Percentiles rank a stretch among this genome's conserved stretches.
phyloP scores from a whole-genome alignment of 192 early-diverging fungal genomes.

The Entophlyctis luteolus region DNA sequence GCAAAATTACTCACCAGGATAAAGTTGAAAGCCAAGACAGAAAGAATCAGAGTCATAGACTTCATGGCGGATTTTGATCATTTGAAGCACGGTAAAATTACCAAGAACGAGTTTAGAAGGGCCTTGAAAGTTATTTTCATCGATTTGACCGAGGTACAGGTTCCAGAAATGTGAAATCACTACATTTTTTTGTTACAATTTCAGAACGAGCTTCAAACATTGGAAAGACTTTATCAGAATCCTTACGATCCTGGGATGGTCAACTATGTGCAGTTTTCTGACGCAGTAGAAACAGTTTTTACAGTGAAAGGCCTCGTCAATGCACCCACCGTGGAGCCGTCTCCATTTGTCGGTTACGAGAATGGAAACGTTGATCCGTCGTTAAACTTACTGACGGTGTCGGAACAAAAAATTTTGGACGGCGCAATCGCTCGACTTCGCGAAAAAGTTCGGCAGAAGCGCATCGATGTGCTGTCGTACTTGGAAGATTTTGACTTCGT shows the following conservation, averaged over 20 bases:
- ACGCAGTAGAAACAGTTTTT: constrained; percentile 52
- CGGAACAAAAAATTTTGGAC: constrained; percentile 32
- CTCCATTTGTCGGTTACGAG: constrained; percentile 30
- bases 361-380: constrained; percentile 2
- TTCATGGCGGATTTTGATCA: constrained; percentile 57
- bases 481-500: constrained; percentile 55
- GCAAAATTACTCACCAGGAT: constrained; percentile 41
- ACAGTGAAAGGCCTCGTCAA: constrained; percentile 45
- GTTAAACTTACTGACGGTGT: constrained; percentile 1
- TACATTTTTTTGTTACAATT: constrained; percentile 22
- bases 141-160: constrained; percentile 37
- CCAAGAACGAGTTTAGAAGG: constrained; percentile 44
- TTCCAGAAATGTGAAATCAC: not conserved
- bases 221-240: constrained; percentile 32
- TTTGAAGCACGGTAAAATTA: constrained; percentile 48
- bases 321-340: constrained; percentile 39
- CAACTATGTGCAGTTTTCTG: constrained; percentile 45
- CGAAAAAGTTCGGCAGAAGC: constrained; percentile 24
- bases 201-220: constrained; percentile 26
- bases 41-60: constrained; percentile 54
- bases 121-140: constrained; percentile 46
- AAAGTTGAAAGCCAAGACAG: constrained; percentile 52
- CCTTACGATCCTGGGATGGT: constrained; percentile 26
- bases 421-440: constrained; percentile 31
- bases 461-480: constrained; percentile 43